These are phyloP conservation scores for Hypoxylon trugodes DNA, from an alignment of 495 filamentous ascomycete genomes.

Conservation along the genomic window DNA sequence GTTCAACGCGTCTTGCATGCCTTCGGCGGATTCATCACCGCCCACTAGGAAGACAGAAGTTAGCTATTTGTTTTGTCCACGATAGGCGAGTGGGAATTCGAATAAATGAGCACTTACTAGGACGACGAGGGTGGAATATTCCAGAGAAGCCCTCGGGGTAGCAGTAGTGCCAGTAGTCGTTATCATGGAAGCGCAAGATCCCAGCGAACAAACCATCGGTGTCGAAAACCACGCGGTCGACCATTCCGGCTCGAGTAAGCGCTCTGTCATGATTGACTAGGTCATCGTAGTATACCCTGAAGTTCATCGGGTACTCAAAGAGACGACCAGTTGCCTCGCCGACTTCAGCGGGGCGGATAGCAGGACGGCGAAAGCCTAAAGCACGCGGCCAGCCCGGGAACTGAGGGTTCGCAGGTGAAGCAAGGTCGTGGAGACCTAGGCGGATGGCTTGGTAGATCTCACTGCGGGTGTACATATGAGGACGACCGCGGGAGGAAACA, in stretches of 20 bases:
- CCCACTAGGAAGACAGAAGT: too few species aligned
- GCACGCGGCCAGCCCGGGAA: not conserved
- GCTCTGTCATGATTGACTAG: too few species aligned
- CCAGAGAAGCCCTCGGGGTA: not conserved
- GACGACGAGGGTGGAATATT: not conserved
- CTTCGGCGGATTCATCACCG: too few species aligned
- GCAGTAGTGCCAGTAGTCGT: not conserved
- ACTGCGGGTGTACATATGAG: not conserved
- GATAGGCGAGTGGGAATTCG: too few species aligned
- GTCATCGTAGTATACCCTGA: too few species aligned
- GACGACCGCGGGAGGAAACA: not conserved
- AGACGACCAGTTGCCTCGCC: not conserved
- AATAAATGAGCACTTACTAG: too few species aligned
- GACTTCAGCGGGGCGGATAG: not conserved
- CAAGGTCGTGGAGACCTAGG: not conserved
- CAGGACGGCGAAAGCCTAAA: not conserved
- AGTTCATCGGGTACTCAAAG: not conserved
- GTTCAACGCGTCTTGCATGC: too few species aligned
- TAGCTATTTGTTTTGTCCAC: too few species aligned
- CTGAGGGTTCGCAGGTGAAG: not conserved
- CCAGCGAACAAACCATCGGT: not conserved
- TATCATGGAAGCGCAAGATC: not conserved
- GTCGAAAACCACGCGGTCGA: not conserved
- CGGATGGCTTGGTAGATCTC: not conserved
- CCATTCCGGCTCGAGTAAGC: too few species aligned